A percentile compares a stretch with the other conserved stretches of the same genome.
Evolutionary conservation across 2,329 filamentous ascomycete species (phyloP).

Genomic region (Fusarium poae): DNA sequence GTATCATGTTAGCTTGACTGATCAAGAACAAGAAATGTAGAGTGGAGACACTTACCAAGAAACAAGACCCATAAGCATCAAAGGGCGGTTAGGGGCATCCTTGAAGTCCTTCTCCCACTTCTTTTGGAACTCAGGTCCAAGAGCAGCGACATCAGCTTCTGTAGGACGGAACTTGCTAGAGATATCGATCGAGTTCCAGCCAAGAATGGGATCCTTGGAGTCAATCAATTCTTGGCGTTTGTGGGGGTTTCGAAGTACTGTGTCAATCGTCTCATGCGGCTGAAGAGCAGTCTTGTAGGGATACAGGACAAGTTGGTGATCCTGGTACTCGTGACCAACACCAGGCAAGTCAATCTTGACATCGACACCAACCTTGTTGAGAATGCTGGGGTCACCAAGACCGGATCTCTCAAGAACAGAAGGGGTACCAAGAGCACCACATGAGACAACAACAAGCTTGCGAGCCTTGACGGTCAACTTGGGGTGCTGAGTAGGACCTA

Average conservation of each 20-base stretch:
- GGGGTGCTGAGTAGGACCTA: constrained; percentile 18
- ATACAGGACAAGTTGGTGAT: constrained; percentile 67
- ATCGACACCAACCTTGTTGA: constrained; percentile 62
- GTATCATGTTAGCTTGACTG: background rate
- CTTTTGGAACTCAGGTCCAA: constrained; percentile 66
- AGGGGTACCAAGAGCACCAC: constrained; percentile 66
- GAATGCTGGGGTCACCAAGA: constrained; percentile 64
- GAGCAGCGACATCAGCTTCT: constrained; percentile 62
- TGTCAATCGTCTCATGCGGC: constrained; percentile 60
- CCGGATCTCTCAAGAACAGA: constrained; percentile 73
- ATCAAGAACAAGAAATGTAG: accelerated
- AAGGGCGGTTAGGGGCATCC: constrained; percentile 57
- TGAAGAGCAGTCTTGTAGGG: constrained; percentile 59
- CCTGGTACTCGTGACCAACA: constrained; percentile 67
- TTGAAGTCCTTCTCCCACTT: constrained; percentile 69
- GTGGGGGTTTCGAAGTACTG: constrained; percentile 62
- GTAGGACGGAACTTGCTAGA: constrained; percentile 68
- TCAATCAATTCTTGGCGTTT: constrained; percentile 61
- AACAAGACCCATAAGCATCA: constrained; percentile 59
- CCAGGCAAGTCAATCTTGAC: constrained; percentile 62
- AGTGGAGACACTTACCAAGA: constrained; percentile 39
- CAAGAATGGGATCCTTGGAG: constrained; percentile 63
- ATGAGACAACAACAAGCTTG: constrained; percentile 53
- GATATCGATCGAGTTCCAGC: constrained; percentile 71
- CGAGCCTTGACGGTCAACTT: constrained; percentile 45